Conservation (phyloP, 768 basidiomycete genomes). For the Zangia roseola region DNA sequence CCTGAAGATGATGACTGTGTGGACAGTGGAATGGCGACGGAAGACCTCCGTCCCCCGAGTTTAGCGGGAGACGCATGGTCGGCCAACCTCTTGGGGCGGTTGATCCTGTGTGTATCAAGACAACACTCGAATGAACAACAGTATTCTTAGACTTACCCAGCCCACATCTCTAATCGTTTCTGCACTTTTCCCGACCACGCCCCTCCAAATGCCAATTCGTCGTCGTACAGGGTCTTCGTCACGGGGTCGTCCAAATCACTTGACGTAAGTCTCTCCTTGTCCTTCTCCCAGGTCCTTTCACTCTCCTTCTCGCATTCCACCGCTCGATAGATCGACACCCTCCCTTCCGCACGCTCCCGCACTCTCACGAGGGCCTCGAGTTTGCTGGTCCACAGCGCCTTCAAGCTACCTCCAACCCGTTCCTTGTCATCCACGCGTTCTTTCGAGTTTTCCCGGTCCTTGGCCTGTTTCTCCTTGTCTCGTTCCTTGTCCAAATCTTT, state of each 20-base stretch:
- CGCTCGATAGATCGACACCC: slow-evolving; percentile 7
- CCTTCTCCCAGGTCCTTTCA: slow-evolving; percentile 27
- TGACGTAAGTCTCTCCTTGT: slow-evolving; percentile 27
- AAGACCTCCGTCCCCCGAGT: slow-evolving; percentile 21
- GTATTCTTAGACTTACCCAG: slow-evolving; percentile 37
- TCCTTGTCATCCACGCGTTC: slow-evolving; percentile 36
- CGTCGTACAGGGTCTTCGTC: slow-evolving; percentile 27
- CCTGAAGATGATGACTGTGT: slow-evolving; percentile 36
- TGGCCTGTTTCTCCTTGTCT: slow-evolving; percentile 38
- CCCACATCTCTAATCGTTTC: slow-evolving; percentile 49
- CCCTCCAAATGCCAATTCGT: slow-evolving; percentile 34
- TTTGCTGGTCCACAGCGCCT: slow-evolving; percentile 34
- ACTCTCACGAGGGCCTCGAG: slow-evolving; percentile 27
- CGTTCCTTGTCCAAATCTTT: slow-evolving; percentile 32
- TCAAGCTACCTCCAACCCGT: slow-evolving; percentile 32
- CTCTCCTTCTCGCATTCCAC: slow-evolving; percentile 28
- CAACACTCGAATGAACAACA: background rate
- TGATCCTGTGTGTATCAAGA: slow-evolving; percentile 28
- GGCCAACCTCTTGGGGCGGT: slow-evolving; percentile 33
- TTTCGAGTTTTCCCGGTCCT: slow-evolving; percentile 33
- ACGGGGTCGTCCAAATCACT: slow-evolving; percentile 31
- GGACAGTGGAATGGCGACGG: slow-evolving; percentile 31
- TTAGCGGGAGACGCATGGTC: slow-evolving; percentile 28
- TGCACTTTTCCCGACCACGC: slow-evolving; percentile 43
- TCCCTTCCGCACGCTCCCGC: slow-evolving; percentile 30